These are phyloP conservation scores for Sextonia rubra DNA, from an alignment of 164 flowering plant genomes.

Conservation along the genomic window DNA sequence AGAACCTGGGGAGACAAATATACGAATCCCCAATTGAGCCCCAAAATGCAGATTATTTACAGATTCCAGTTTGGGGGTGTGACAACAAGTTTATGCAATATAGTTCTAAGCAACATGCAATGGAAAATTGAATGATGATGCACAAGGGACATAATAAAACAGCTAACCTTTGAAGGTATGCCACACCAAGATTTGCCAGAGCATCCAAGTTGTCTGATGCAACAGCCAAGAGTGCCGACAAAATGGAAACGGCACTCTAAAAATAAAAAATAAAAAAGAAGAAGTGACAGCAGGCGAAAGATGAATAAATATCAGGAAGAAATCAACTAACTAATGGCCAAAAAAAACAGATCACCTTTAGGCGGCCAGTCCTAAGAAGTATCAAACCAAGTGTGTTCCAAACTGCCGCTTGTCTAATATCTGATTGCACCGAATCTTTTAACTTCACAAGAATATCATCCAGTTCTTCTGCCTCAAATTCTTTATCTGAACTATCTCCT, in stretches of 20 bases:
- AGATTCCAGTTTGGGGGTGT: too few relatives aligned
- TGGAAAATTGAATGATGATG: not conserved
- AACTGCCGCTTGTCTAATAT: constrained; percentile 72
- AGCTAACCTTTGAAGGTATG: constrained; percentile 73
- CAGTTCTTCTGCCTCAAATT: constrained; percentile 68
- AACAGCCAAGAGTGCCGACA: constrained; percentile 57
- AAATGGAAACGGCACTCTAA: constrained; percentile 74
- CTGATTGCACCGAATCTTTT: constrained; percentile 65
- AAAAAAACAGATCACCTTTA: constrained; percentile 50
- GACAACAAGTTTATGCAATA: too few relatives aligned
- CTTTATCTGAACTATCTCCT: constrained; percentile 60
- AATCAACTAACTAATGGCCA: not conserved
- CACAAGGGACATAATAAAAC: not conserved
- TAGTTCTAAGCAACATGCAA: not conserved
- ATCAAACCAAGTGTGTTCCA: constrained; percentile 88
- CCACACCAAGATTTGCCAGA: constrained; percentile 84
- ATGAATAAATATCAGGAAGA: not conserved
- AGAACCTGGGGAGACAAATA: too few relatives aligned
- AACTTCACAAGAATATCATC: constrained; percentile 62
- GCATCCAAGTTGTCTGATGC: constrained; percentile 78
- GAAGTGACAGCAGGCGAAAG: not conserved
- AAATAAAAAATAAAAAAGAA: constrained; percentile 5
- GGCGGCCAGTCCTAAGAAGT: constrained; percentile 75
- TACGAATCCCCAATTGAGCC: too few relatives aligned
- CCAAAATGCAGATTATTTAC: too few relatives aligned